Base-by-base conservation (phyloP, 1,284 basidiomycete species). In the Sanghuangporus weigelae region DNA sequence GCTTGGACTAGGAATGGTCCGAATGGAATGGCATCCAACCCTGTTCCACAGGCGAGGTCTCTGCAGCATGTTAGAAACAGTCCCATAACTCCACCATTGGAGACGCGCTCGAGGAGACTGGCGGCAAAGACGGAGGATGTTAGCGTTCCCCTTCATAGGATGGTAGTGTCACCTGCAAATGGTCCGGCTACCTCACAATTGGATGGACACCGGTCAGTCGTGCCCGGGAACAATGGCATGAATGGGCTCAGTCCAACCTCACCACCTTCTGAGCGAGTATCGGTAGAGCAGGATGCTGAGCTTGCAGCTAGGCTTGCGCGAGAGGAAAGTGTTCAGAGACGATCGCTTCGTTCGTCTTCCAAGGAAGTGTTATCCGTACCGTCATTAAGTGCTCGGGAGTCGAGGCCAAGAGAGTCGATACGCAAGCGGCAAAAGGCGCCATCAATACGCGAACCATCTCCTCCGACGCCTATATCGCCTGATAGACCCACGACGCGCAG, bases 211-310 rank as follows among this genome's bases (percentile, higher is more conserved):
- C 35, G 57, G 1, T 14, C 38, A 23, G 48, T 26, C 36, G 12
- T 39, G 21, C 46, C 19, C 16, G 38, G 39, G n/a, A 14, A 19
- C 35, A 14, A 40, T 11, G 6, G 23, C 40, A 16, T 38, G 38
- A 36, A 36, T 16, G 44, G 23, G 2, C 39, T 35, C 12, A 21
- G 10, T 53, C 26, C 58, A 48, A n/a, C 58, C 21, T 42, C 51
- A 44, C 60, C 40, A 11, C 12, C 50, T 44, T 26, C 19, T 50
- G 26, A 38, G 55, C 62, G 49, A 42, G 56, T 51, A 7, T 63
- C 62, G 11, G 56, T 64, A 21, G 63, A 64, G n/a, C 55, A 61
- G 48, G 63, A 64, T 53, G 63, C 59, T n/a, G 63, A 64, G 40
- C 54, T 60, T 35, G 63, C 63, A 42, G 63, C 63, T 49, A 59